A percentile compares a stretch with the other conserved stretches of the same genome.
phyloP scores from a whole-genome alignment of 2,329 filamentous ascomycete genomes.

The Fusarium sp. region DNA sequence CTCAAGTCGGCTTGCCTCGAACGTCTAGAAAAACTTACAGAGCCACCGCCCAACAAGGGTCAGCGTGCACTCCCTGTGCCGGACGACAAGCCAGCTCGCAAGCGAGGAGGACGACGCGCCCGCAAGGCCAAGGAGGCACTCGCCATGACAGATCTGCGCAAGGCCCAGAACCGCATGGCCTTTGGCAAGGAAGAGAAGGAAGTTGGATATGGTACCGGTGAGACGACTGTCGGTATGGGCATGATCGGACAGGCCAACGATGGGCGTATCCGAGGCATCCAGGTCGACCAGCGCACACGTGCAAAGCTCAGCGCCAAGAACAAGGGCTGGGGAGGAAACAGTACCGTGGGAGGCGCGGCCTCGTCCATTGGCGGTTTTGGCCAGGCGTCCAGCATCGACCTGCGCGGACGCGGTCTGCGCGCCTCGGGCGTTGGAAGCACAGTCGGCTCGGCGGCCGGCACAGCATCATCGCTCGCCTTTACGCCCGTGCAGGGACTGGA shows the following conservation, averaged over 20 bases:
- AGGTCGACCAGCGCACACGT: slow-evolving; percentile 92
- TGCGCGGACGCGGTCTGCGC: slow-evolving; percentile 83
- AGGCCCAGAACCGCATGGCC: slow-evolving; percentile 94
- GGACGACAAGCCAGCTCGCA: slow-evolving; percentile 93
- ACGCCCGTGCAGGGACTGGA: slow-evolving; percentile 95
- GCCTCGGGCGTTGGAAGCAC: slow-evolving; percentile 83
- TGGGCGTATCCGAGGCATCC: slow-evolving; percentile 86
- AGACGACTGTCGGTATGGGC: slow-evolving; percentile 86
- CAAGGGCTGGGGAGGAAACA: slow-evolving; percentile 89
- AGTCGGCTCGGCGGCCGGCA: slow-evolving; percentile 71
- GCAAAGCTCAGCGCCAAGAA: slow-evolving; percentile 96
- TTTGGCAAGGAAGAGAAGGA: slow-evolving; percentile 97
- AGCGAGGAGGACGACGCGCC: slow-evolving; percentile 89
- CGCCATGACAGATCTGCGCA: slow-evolving; percentile 95
- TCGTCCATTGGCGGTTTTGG: slow-evolving; percentile 86
- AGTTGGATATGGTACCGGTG: slow-evolving; percentile 87
- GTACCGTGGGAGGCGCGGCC: slow-evolving; percentile 73
- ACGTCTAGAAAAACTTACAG: slow-evolving; percentile 90
- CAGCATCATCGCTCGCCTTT: slow-evolving; percentile 88
- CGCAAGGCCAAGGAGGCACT: slow-evolving; percentile 96
- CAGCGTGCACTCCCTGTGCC: slow-evolving; percentile 87
- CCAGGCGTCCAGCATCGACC: slow-evolving; percentile 71
- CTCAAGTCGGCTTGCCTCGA: slow-evolving; percentile 85
- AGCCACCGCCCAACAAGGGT: slow-evolving; percentile 90
- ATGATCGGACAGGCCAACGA: slow-evolving; percentile 94